Conservation (phyloP, 1,284 basidiomycete species). For the Paramarasmius palmivorus region DNA sequence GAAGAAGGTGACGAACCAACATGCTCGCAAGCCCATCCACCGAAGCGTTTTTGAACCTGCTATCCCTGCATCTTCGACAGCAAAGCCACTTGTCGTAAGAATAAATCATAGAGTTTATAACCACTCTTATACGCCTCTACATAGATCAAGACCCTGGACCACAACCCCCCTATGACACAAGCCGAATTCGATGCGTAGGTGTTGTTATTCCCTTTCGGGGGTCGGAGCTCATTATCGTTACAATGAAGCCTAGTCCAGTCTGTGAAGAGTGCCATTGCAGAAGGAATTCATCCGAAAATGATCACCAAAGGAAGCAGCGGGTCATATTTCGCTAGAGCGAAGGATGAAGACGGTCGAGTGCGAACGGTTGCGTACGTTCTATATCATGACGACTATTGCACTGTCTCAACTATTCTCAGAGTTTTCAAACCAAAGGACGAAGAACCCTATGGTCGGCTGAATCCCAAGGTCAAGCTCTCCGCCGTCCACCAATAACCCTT, state of each 20-base stretch:
- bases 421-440: conserved; percentile 93
- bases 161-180: conserved; percentile 72
- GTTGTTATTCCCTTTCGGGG: background rate
- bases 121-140: background rate
- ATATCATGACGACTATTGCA: background rate
- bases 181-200: conserved; percentile 69
- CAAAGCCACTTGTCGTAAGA: conserved; percentile 40
- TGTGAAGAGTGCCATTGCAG: conserved; percentile 68
- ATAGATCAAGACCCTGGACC: conserved; percentile 76
- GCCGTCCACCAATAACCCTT: background rate
- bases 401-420: conserved; percentile 34
- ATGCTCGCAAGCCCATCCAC: conserved; percentile 70
- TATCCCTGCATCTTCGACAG: conserved; percentile 29
- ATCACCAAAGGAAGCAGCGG: conserved; percentile 86
- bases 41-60: conserved; percentile 77
- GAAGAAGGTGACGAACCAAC: conserved; percentile 66
- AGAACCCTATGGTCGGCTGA: conserved; percentile 81
- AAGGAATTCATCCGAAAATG: conserved; percentile 86
- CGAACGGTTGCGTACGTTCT: conserved; percentile 75
- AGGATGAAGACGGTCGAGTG: conserved; percentile 59
- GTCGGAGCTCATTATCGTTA: background rate
- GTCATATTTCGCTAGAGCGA: conserved; percentile 83
- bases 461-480: conserved; percentile 62
- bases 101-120: background rate
- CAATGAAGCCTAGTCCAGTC: conserved; percentile 66